A percentile compares a stretch with the other conserved stretches of the same genome.
phyloP scores from a whole-genome alignment of 495 filamentous ascomycete species.

The Clohesyomyces aquaticus region DNA sequence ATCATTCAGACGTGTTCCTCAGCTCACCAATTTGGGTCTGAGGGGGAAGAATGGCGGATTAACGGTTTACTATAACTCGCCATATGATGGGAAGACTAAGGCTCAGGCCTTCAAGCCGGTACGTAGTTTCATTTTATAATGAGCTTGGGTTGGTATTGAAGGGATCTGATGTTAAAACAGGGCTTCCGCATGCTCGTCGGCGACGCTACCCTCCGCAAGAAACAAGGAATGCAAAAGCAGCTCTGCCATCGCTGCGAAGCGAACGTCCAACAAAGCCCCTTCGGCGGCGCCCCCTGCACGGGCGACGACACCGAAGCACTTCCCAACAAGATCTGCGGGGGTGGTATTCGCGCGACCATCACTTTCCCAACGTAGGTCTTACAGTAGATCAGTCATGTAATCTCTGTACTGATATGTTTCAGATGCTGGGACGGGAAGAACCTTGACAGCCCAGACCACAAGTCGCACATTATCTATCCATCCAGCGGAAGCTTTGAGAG shows the following conservation, averaged over 20 bases:
- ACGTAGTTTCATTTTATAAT: neutral
- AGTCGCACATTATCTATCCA: neutral
- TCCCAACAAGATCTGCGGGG: conserved; percentile 48
- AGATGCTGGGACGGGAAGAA: conserved; percentile 35
- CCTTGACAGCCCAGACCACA: conserved; percentile 6
- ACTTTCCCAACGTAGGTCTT: conserved; percentile 35
- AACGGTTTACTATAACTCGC: conserved; percentile 58
- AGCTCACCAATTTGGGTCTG: conserved; percentile 53
- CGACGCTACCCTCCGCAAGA: conserved; percentile 49
- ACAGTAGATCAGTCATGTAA: neutral
- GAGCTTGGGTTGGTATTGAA: neutral
- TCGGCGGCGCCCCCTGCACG: conserved; percentile 21
- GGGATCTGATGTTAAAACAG: conserved; percentile 38
- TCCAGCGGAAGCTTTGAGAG: conserved; percentile 11
- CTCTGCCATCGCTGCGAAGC: conserved; percentile 38
- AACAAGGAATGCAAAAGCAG: conserved; percentile 56
- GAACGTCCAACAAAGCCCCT: conserved; percentile 44
- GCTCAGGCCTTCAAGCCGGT: conserved; percentile 49
- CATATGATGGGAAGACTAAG: conserved; percentile 49
- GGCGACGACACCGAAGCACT: conserved; percentile 12
- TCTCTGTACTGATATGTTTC: neutral
- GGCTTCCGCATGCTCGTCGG: conserved; percentile 59
- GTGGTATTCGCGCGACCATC: conserved; percentile 41
- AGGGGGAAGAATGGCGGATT: conserved; percentile 53
- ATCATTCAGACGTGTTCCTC: conserved; percentile 53